Evolutionary conservation across 169 alveolate species (phyloP).

Genomic region (Cystoisospora suis): DNA sequence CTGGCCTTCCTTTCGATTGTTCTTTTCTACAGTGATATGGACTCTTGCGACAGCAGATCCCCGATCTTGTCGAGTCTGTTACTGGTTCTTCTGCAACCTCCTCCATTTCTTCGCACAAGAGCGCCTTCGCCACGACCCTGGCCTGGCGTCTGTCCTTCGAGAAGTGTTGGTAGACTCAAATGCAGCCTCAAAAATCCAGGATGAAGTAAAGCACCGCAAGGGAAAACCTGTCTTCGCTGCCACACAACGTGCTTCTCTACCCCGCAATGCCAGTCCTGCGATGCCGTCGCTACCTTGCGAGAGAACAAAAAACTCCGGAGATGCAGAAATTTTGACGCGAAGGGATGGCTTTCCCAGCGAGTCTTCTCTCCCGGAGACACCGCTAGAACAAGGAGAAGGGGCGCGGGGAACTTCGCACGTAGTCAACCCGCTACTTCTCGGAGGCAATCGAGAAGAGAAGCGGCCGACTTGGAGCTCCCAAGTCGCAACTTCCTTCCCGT

Average conservation of each 20-base stretch:
- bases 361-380: no score
- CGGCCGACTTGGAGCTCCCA: no score
- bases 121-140: background rate
- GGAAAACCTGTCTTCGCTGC: background rate
- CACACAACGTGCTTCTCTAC: background rate
- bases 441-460: no score
- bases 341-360: no score
- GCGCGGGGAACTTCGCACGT: no score
- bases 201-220: no score
- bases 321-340: no score
- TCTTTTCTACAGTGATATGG: background rate
- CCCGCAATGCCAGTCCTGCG: background rate
- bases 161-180: background rate
- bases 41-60: background rate
- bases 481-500: no score
- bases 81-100: constrained; percentile 8
- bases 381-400: no score
- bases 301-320: background rate
- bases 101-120: constrained; percentile 7
- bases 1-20: background rate
- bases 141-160: background rate
- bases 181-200: no score
- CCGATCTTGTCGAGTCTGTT: background rate
- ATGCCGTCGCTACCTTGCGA: background rate
- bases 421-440: no score